These are phyloP conservation scores for Datisca glomerata DNA, from an alignment of 306 rosid genomes.

Conservation along the genomic window DNA sequence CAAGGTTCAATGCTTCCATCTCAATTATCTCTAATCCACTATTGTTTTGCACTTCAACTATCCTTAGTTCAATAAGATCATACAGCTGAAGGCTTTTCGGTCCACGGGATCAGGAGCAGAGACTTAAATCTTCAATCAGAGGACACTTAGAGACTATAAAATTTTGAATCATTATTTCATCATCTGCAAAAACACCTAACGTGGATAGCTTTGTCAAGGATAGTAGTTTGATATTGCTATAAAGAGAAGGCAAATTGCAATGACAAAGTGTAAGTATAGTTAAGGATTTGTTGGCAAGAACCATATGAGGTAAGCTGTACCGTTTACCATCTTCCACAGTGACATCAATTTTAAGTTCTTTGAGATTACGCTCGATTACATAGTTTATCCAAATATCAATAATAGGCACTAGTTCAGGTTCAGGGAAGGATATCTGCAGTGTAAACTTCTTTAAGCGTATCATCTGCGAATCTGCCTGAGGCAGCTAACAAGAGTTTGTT, in stretches of 20 bases:
- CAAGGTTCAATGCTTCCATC: constrained; percentile 4
- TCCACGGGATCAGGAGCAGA: constrained; percentile 8
- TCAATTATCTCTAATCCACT: constrained; percentile 5
- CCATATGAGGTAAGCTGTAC: constrained; percentile 9
- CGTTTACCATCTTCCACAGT: not conserved
- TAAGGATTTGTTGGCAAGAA: constrained; percentile 15
- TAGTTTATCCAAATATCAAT: constrained; percentile 21
- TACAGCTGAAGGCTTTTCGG: constrained; percentile 5
- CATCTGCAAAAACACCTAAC: constrained; percentile 4
- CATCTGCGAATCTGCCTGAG: constrained; percentile 3
- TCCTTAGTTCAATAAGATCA: not conserved
- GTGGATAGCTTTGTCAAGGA: not conserved
- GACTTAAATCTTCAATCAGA: constrained; percentile 1
- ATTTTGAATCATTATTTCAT: not conserved
- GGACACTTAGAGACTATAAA: constrained; percentile 5
- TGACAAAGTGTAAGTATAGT: constrained; percentile 9
- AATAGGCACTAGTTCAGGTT: not conserved
- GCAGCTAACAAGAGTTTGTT: constrained; percentile 7
- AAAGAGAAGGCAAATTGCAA: not conserved
- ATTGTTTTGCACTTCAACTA: constrained; percentile 4
- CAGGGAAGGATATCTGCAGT: not conserved
- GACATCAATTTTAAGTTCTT: constrained; percentile 14
- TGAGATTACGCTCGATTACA: constrained; percentile 10
- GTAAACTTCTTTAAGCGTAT: constrained; percentile 11
- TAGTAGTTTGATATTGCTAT: constrained; percentile 3